A percentile compares a stretch with the other conserved stretches of the same genome.
phyloP scores from a whole-genome alignment of 2,329 filamentous ascomycete genomes.

The Thelonectria olida region DNA sequence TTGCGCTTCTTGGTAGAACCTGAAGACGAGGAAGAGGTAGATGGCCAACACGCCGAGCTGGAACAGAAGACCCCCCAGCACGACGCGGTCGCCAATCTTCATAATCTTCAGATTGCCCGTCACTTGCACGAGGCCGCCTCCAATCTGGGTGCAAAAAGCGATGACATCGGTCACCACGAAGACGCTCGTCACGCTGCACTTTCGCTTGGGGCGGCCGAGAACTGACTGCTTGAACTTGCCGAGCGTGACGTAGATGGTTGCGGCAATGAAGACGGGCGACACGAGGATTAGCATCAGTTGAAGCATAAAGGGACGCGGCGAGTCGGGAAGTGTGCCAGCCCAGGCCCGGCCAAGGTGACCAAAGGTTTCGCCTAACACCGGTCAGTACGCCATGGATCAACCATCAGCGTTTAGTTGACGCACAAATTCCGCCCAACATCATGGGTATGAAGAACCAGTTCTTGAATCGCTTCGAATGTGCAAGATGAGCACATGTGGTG shows the following conservation, averaged over 20 bases:
- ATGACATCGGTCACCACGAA: slow-evolving; percentile 8
- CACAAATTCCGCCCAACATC: slow-evolving; percentile 5
- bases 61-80: slow-evolving; percentile 5
- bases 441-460: slow-evolving; percentile 1
- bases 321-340: slow-evolving; percentile 15
- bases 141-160: slow-evolving; percentile 10
- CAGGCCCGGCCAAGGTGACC: slow-evolving; percentile 22
- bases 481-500: background rate
- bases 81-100: slow-evolving; percentile 10
- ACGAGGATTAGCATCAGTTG: slow-evolving; percentile 29
- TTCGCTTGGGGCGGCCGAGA: slow-evolving; percentile 6
- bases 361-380: slow-evolving; percentile 14
- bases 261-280: slow-evolving; percentile 18
- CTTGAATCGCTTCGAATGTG: background rate
- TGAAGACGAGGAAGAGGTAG: background rate
- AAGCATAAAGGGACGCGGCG: slow-evolving; percentile 21
- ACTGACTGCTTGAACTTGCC: slow-evolving; percentile 7
- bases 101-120: slow-evolving; percentile 6
- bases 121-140: slow-evolving; percentile 4
- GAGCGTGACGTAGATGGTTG: slow-evolving; percentile 19
- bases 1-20: background rate
- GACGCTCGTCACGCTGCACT: background rate
- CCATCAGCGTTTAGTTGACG: background rate
- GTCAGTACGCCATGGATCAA: background rate
- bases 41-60: slow-evolving; percentile 1